Conservation (phyloP, 768 basidiomycete species). For the Hygrophorus pudorinus region DNA sequence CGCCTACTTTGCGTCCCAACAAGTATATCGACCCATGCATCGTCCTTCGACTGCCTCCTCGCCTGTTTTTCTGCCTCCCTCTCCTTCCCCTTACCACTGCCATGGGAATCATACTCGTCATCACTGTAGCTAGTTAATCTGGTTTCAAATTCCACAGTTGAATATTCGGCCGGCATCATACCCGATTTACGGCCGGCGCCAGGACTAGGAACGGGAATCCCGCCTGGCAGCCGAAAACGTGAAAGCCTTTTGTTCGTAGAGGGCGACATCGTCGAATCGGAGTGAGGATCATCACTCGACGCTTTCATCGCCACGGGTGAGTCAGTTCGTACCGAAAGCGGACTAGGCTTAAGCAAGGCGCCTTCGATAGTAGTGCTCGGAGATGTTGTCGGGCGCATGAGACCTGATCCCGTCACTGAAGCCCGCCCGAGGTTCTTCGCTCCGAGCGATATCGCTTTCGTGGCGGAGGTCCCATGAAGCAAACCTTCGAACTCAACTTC, state of each 20-base stretch:
- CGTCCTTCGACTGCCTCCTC: constrained; percentile 45
- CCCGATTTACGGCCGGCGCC: constrained; percentile 36
- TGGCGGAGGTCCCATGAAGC: constrained; percentile 41
- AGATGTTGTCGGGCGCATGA: constrained; percentile 9
- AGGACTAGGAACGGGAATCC: constrained; percentile 46
- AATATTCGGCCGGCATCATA: constrained; percentile 64
- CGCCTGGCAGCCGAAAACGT: constrained; percentile 49
- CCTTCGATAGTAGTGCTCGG: constrained; percentile 8
- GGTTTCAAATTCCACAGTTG: constrained; percentile 76
- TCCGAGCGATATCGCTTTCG: constrained; percentile 33
- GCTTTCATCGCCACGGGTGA: constrained; percentile 13
- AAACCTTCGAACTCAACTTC: constrained; percentile 79
- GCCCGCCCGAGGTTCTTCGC: constrained; percentile 16
- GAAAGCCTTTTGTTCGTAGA: constrained; percentile 30
- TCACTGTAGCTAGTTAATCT: constrained; percentile 59
- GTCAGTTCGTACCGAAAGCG: neutral
- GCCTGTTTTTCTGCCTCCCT: constrained; percentile 33
- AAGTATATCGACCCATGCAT: constrained; percentile 85
- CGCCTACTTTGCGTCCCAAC: constrained; percentile 49
- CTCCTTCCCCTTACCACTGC: constrained; percentile 24
- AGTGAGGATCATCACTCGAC: constrained; percentile 25
- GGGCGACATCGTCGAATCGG: constrained; percentile 22
- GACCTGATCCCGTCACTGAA: neutral
- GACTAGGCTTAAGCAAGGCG: neutral
- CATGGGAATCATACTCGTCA: constrained; percentile 27